A percentile compares a stretch with the other conserved stretches of the same genome.
Evolutionary conservation across 176 grass and related monocot genomes (phyloP).

Genomic region (Paspalum notatum): DNA sequence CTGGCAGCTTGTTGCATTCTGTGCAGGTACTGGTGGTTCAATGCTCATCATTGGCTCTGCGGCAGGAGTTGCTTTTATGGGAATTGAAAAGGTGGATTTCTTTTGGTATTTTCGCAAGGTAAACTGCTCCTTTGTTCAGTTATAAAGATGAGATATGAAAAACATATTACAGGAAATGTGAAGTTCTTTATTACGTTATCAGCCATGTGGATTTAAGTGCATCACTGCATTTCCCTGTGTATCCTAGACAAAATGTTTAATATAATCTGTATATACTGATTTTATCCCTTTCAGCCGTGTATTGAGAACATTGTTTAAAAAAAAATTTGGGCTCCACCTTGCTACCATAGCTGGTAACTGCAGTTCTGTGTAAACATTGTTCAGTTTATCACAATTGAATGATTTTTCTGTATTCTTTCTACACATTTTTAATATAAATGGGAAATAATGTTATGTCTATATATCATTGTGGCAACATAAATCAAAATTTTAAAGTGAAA

Average conservation of each 20-base stretch:
- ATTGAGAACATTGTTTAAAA: too few species aligned
- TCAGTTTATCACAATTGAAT: background rate
- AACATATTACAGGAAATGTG: background rate
- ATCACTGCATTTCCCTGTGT: conserved; percentile 11
- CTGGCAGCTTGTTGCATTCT: conserved; percentile 94
- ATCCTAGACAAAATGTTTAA: conserved; percentile 1
- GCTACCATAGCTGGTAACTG: conserved; percentile 4
- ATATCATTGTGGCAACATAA: conserved; percentile 6
- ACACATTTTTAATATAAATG: too few species aligned
- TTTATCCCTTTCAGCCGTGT: conserved; percentile 3
- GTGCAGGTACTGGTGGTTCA: conserved; percentile 92
- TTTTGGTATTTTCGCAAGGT: conserved; percentile 99
- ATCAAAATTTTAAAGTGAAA: background rate
- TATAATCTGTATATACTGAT: conserved; percentile 12
- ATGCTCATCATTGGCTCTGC: conserved; percentile 99
- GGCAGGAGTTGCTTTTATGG: conserved; percentile 97
- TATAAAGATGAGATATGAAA: conserved; percentile 3
- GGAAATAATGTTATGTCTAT: too few species aligned
- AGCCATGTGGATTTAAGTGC: background rate
- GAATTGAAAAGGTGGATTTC: conserved; percentile 98
- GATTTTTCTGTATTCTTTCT: background rate
- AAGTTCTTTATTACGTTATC: background rate
- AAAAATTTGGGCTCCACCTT: too few species aligned
- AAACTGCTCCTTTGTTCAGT: conserved; percentile 32
- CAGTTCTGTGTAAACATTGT: background rate